phyloP scores from a whole-genome alignment of 768 basidiomycete genomes.

The Hygrocybe coccinea region DNA sequence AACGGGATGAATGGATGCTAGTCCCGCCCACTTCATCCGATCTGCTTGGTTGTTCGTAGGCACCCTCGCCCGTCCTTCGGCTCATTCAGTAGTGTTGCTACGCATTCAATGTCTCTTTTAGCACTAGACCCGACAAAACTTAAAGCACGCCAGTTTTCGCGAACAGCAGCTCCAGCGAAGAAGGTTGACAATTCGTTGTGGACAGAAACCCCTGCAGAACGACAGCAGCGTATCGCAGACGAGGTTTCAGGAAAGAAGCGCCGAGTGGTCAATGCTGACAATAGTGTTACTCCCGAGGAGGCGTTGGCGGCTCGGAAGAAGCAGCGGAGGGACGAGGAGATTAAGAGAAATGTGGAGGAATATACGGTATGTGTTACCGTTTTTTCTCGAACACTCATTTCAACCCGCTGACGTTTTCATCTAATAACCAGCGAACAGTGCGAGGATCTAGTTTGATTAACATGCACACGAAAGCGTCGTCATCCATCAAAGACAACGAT shows the following conservation, averaged over 20 bases:
- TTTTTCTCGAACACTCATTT: background rate
- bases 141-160: constrained; percentile 76
- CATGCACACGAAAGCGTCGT: constrained; percentile 38
- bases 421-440: constrained; percentile 35
- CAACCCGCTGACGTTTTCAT: constrained; percentile 1
- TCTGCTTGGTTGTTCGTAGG: constrained; percentile 64
- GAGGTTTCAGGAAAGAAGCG: constrained; percentile 91
- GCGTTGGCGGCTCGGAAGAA: constrained; percentile 48
- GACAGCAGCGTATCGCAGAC: constrained; percentile 86
- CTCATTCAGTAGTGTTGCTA: background rate
- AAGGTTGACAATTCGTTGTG: constrained; percentile 67
- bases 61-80: too few species aligned
- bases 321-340: constrained; percentile 60
- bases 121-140: constrained; percentile 86
- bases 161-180: constrained; percentile 41
- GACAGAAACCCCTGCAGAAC: constrained; percentile 96
- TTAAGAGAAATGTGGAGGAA: constrained; percentile 68
- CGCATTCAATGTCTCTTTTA: constrained; percentile 22
- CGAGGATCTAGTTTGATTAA: constrained; percentile 55
- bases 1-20: constrained; percentile 98
- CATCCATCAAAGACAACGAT: constrained; percentile 34
- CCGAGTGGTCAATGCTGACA: constrained; percentile 54
- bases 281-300: constrained; percentile 38
- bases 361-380: constrained; percentile 55
- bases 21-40: constrained; percentile 83